Conservation (phyloP, 2,329 filamentous ascomycete species). For the Coniella lustricola region DNA sequence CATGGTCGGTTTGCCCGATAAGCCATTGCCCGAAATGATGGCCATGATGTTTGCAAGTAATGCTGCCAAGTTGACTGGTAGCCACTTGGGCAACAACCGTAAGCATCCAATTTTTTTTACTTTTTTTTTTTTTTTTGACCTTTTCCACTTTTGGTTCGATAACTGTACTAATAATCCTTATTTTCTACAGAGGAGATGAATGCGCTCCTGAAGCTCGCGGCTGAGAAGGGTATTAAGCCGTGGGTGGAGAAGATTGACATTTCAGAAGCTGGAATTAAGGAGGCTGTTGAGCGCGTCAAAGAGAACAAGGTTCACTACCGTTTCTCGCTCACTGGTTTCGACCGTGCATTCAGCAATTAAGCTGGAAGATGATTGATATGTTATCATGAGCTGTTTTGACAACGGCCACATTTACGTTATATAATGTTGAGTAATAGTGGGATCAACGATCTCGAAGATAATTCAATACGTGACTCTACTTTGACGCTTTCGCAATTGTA, state of each 20-base stretch:
- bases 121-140: neutral
- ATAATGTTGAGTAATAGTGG: neutral
- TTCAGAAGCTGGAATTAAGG: slow-evolving; percentile 50
- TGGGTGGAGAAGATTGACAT: slow-evolving; percentile 21
- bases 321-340: slow-evolving; percentile 61
- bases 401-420: too few species aligned
- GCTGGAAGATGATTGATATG: too few species aligned
- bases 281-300: slow-evolving; percentile 63
- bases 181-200: slow-evolving; percentile 39
- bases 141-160: too few species aligned
- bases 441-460: neutral
- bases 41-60: slow-evolving; percentile 36
- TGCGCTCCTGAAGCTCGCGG: slow-evolving; percentile 51
- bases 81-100: slow-evolving; percentile 53
- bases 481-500: too few species aligned
- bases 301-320: slow-evolving; percentile 67
- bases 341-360: slow-evolving; percentile 49
- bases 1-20: slow-evolving; percentile 49
- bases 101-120: neutral
- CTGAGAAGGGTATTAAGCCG: slow-evolving; percentile 39
- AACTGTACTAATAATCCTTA: neutral
- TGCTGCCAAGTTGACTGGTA: slow-evolving; percentile 33
- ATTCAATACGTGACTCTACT: too few species aligned
- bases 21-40: slow-evolving; percentile 36
- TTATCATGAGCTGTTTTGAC: too few species aligned